Percentiles rank a stretch among this genome's conserved stretches.
These are phyloP conservation scores for Fusarium zealandicum DNA, from an alignment of 2,329 filamentous ascomycete species.

Conservation along the genomic window DNA sequence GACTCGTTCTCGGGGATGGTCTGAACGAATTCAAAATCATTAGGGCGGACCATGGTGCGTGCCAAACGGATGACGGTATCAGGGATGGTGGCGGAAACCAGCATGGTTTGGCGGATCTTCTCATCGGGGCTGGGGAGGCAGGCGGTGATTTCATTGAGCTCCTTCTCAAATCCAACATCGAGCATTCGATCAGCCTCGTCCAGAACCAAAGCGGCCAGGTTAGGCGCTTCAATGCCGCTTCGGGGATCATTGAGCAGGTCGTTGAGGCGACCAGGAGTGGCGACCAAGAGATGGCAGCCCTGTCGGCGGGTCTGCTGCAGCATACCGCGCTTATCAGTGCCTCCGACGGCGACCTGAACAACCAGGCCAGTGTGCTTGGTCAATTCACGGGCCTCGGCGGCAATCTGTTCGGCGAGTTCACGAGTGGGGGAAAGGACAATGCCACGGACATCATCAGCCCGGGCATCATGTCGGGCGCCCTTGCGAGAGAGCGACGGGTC, in stretches of 20 bases:
- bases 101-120: conserved; percentile 83
- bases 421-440: conserved; percentile 81
- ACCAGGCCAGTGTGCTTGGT: conserved; percentile 69
- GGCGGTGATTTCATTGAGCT: conserved; percentile 66
- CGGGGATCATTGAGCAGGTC: conserved; percentile 76
- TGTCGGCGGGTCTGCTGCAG: conserved; percentile 71
- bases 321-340: conserved; percentile 77
- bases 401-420: conserved; percentile 83
- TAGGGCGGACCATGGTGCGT: conserved; percentile 75
- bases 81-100: conserved; percentile 95
- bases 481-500: conserved; percentile 67
- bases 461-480: conserved; percentile 45
- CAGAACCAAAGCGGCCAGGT: conserved; percentile 90
- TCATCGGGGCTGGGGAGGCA: conserved; percentile 68
- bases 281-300: conserved; percentile 89
- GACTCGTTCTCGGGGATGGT: conserved; percentile 84
- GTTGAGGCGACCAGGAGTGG: conserved; percentile 85
- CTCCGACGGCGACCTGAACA: conserved; percentile 84
- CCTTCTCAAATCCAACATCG: conserved; percentile 83
- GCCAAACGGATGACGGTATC: conserved; percentile 82
- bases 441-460: conserved; percentile 68
- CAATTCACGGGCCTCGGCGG: conserved; percentile 77
- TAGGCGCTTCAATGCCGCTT: conserved; percentile 72
- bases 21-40: conserved; percentile 86
- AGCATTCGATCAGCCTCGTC: conserved; percentile 99